phyloP scores from a whole-genome alignment of 495 filamentous ascomycete species.

The Talaromyces wortmannii region DNA sequence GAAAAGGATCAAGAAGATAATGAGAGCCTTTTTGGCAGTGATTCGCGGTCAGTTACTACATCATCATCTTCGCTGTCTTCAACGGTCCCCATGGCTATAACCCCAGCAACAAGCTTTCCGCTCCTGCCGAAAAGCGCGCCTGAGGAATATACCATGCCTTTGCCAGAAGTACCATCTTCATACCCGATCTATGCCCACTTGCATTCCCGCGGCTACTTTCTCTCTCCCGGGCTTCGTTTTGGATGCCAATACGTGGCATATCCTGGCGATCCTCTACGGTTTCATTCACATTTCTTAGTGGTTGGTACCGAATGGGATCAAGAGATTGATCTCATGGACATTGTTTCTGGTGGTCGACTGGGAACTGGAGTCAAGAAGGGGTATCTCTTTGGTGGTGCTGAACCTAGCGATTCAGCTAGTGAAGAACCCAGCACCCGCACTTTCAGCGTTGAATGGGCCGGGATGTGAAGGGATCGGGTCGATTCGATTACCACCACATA shows the following conservation, averaged over 20 bases:
- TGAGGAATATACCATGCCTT: constrained; percentile 19
- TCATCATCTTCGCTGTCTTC: constrained; percentile 15
- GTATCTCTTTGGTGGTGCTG: constrained; percentile 72
- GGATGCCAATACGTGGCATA: constrained; percentile 92
- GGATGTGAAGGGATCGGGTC: constrained; percentile 48
- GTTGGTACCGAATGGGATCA: constrained; percentile 78
- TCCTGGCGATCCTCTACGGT: constrained; percentile 88
- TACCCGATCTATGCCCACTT: constrained; percentile 57
- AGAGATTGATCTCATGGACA: constrained; percentile 71
- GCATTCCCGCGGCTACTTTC: constrained; percentile 73
- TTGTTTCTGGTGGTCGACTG: constrained; percentile 78
- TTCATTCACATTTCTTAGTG: constrained; percentile 87
- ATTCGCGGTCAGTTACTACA: constrained; percentile 8
- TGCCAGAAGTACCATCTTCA: constrained; percentile 41
- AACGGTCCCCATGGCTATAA: constrained; percentile 36
- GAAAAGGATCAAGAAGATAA: constrained; percentile 22
- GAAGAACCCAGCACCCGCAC: constrained; percentile 40
- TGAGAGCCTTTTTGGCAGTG: constrained; percentile 35
- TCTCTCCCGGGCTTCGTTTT: constrained; percentile 87
- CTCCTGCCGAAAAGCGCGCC: constrained; percentile 31
- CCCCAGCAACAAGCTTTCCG: constrained; percentile 54
- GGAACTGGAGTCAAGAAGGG: constrained; percentile 96
- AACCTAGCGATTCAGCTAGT: constrained; percentile 10
- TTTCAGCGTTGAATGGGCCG: constrained; percentile 80
- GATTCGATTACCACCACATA: background rate